A percentile compares a stretch with the other conserved stretches of the same genome.
Evolutionary conservation across 441 rosid species (phyloP).

Genomic region (Populus trichocarpa): DNA sequence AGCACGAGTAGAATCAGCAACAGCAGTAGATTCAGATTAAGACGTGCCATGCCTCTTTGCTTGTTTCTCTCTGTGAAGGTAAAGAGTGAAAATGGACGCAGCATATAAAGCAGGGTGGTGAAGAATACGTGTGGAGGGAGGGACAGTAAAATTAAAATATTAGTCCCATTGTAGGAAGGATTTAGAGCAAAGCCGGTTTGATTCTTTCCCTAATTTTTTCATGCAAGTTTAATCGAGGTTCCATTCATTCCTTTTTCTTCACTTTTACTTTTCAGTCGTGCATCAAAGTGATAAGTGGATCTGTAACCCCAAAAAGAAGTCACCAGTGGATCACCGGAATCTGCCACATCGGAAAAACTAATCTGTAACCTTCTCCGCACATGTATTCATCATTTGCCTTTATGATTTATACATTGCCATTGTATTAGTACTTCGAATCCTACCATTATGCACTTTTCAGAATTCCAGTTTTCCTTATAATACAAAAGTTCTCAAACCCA

Average conservation of each 20-base stretch:
- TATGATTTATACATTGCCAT: neutral
- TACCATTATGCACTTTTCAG: too few species aligned
- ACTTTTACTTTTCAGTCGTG: neutral
- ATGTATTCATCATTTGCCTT: neutral
- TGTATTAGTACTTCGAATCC: too few species aligned
- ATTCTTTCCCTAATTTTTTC: slow-evolving; percentile 52
- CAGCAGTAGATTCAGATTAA: slow-evolving; percentile 24
- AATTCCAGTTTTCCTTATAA: too few species aligned
- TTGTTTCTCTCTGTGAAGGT: neutral
- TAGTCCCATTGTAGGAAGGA: neutral
- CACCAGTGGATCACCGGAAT: neutral
- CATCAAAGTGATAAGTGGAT: neutral
- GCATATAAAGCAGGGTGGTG: slow-evolving; percentile 27
- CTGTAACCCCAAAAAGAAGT: neutral
- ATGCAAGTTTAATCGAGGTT: slow-evolving; percentile 41
- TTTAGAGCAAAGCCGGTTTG: slow-evolving; percentile 17
- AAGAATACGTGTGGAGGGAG: slow-evolving; percentile 49
- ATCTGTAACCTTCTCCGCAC: neutral
- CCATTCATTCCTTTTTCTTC: slow-evolving; percentile 14
- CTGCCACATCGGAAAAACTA: neutral
- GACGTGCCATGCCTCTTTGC: slow-evolving; percentile 30
- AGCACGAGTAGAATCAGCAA: slow-evolving; percentile 30
- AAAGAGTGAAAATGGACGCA: neutral
- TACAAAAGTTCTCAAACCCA: too few species aligned
- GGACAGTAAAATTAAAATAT: neutral